Conservation (phyloP, 2,329 filamentous ascomycete genomes). For the Colletotrichum cordylinicola region DNA sequence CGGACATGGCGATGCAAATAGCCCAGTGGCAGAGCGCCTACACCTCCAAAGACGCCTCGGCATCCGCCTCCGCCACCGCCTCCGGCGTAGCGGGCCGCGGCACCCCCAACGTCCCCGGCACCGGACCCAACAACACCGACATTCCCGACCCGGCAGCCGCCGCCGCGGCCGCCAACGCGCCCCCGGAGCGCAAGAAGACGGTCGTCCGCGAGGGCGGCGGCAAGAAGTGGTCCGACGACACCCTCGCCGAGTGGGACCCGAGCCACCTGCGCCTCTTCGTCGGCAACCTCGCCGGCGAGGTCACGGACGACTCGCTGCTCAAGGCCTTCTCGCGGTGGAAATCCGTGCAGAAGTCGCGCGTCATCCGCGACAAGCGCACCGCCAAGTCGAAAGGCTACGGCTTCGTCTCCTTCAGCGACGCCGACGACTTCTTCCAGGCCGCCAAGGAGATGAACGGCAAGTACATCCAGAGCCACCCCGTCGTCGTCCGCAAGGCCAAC, state of each 20-base stretch:
- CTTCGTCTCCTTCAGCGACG: constrained; percentile 94
- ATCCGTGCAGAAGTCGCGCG: constrained; percentile 89
- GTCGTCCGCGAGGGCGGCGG: constrained; percentile 89
- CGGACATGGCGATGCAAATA: constrained; percentile 89
- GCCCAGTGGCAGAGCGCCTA: constrained; percentile 96
- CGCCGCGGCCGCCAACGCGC: constrained; percentile 50
- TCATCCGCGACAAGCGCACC: constrained; percentile 93
- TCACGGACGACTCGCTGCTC: constrained; percentile 91
- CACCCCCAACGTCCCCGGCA: constrained; percentile 31
- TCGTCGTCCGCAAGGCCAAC: constrained; percentile 84
- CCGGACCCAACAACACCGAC: constrained; percentile 28
- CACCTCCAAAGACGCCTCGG: constrained; percentile 25
- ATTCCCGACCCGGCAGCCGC: constrained; percentile 38
- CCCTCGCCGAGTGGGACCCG: constrained; percentile 94
- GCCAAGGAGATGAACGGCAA: constrained; percentile 99
- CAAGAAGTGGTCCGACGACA: constrained; percentile 88
- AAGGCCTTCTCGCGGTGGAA: constrained; percentile 92
- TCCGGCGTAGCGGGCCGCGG: constrained; percentile 29
- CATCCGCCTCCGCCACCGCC: neutral
- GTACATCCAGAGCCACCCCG: constrained; percentile 97
- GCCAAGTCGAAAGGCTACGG: constrained; percentile 97
- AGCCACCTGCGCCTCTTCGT: constrained; percentile 94
- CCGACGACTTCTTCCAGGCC: constrained; percentile 95
- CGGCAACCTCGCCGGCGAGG: constrained; percentile 95
- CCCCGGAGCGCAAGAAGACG: constrained; percentile 77